These are phyloP conservation scores for Penicillium longicatenatum DNA, from an alignment of 495 filamentous ascomycete species.

Conservation along the genomic window DNA sequence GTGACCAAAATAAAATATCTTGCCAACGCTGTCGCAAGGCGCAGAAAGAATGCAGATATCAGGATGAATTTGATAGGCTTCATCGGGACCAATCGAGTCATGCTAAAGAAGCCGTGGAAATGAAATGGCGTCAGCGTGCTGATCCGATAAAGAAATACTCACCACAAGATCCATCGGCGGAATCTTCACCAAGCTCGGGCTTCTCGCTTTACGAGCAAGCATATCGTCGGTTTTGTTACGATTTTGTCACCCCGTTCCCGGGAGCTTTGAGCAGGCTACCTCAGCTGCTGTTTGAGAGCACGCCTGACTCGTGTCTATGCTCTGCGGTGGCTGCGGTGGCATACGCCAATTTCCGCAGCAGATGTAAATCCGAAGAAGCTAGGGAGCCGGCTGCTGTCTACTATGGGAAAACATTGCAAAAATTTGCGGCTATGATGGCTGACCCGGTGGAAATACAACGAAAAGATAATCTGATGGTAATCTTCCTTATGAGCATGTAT, in stretches of 20 bases:
- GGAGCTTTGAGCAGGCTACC: constrained; percentile 6
- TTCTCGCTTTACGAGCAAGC: constrained; percentile 7
- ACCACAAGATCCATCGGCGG: neutral
- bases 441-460: constrained; percentile 8
- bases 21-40: constrained; percentile 13
- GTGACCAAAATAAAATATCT: constrained; percentile 6
- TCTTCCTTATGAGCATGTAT: constrained; percentile 18
- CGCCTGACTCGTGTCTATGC: constrained; percentile 12
- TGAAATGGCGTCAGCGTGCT: constrained; percentile 19
- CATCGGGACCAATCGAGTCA: constrained; percentile 17
- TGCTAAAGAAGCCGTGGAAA: constrained; percentile 9
- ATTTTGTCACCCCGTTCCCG: constrained; percentile 13
- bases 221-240: constrained; percentile 17
- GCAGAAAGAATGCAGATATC: constrained; percentile 9
- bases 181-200: neutral
- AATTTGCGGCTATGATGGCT: constrained; percentile 9
- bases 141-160: neutral
- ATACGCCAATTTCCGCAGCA: constrained; percentile 14
- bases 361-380: constrained; percentile 12
- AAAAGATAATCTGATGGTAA: constrained; percentile 16
- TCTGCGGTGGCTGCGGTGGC: constrained; percentile 10
- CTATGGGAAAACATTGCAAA: constrained; percentile 15
- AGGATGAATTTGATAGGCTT: constrained; percentile 9
- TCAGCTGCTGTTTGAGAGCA: neutral
- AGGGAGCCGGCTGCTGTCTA: constrained; percentile 7